Evolutionary conservation across 2,329 filamentous ascomycete species (phyloP), one percentile per base, ranked within the genome.

Genomic region (Aspergillus thermomutatus): DNA sequence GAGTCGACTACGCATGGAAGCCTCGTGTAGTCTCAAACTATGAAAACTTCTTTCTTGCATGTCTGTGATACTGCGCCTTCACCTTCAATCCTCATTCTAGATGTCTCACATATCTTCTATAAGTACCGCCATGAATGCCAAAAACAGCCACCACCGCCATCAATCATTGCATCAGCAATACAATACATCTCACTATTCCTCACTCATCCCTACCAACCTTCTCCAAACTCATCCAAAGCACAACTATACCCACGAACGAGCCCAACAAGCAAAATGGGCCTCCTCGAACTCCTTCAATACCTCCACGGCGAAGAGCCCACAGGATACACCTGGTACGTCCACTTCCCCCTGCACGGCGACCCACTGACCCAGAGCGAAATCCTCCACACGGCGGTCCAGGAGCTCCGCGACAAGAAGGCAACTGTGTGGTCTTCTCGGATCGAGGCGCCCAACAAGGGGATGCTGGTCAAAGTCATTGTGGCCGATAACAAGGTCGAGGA

Each of bases 241-340:
- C 31, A 37, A 37, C 5, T 5, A 6, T 21, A 9, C 19, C 19
- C 3, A 43, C 40, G 8, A 43, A 17, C 31, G 4, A 17, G 4
- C 1, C 1, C 2, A 43, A n/a, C 43, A 26, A 46, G 19, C 23
- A 46, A 26, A 46, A 46, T 46, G 43, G 43, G 23, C 11, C 43
- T 46, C 11, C 19, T 46, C 43, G 23, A 26, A 46, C 14, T 46
- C 43, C 10, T 26, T 21, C 43, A 26, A 14, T 26, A 17, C 43
- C 19, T 46, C 43, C n/a, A 17, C 10, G 53, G 50, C 48, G 21
- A 41, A 25, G 19, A 40, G 6, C 48, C 47, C 3, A 7, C 43
- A 11, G 43, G 23, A 46, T 25, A 46, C 23, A 51, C 43, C 21
- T 57, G 52, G 54, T 59, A 54, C 43, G 51, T 59, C 23, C 45